Evolutionary conservation across 129 eudicot species (phyloP), one percentile per base, ranked within the genome.

Genomic region (Lactuca sativa): DNA sequence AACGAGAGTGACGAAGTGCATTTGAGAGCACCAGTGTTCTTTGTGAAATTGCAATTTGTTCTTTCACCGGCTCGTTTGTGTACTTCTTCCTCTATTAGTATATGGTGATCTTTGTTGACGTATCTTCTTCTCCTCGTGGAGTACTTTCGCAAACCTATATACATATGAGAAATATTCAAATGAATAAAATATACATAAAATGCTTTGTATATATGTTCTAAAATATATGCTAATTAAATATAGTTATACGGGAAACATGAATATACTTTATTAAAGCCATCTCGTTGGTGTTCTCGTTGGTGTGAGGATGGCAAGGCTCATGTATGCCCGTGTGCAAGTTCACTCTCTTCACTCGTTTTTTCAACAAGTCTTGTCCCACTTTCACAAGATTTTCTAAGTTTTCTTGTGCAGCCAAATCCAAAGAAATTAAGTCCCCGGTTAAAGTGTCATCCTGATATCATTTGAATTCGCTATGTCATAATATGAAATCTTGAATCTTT

Each of bases 381-480:
- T 74, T 61, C 38, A 80, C 85, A 9, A 84, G 79, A 21, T 77
- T 74, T 37, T 74, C 62, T 61, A 80, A 37, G 59, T 80, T 84
- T 62, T 81, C 81, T 31, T 37, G 11, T 4, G 85, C 77, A 0
- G 85, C 72, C 49, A 77, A 44, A 66, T 84, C 89, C 56, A 77
- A 21, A 5, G 81, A 40, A 16, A 74, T 37, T 15, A 66, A 37
- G 31, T 68, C 76, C 4, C 81, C 89, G 12, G 74, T 74, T 66
- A 84, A 51, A 14, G 71, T 69, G 69, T 84, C 85, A 70, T 84
- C 85, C 85, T 84, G 30, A 38, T 59, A 54, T 33, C 16, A 43
- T 1, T 10, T 47, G 3, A 11, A 4, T 11, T 47, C 12, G 0
- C 0, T 47, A 3, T 9, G 3, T 6, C 7, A 40, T 47, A 47